phyloP scores from a whole-genome alignment of 2,329 filamentous ascomycete genomes.

The Samsoniella hepiali region DNA sequence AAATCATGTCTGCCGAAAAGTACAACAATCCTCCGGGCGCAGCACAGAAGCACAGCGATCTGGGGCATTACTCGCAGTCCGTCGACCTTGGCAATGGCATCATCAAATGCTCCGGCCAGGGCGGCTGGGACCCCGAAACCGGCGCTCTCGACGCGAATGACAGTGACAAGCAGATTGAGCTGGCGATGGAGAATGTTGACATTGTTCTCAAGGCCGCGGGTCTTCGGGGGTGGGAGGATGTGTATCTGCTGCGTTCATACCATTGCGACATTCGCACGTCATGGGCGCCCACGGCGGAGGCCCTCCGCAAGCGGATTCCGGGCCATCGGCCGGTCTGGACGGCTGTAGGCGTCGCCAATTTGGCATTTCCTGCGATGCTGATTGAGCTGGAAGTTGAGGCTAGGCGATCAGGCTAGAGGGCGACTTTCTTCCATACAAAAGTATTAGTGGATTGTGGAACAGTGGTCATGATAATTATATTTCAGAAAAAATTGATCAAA shows the following conservation, averaged over 20 bases:
- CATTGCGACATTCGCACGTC: conserved; percentile 25
- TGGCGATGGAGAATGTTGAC: conserved; percentile 27
- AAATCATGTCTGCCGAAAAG: background rate
- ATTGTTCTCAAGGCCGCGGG: conserved; percentile 25
- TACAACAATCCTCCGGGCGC: background rate
- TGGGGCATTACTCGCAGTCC: conserved; percentile 26
- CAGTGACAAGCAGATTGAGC: background rate
- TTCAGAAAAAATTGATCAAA: too few species aligned
- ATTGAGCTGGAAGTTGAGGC: background rate
- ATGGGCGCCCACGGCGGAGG: background rate
- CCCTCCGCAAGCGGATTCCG: background rate
- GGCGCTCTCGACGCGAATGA: conserved; percentile 22
- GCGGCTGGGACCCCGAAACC: conserved; percentile 22
- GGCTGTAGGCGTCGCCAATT: background rate
- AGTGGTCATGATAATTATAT: too few species aligned
- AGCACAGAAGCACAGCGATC: background rate
- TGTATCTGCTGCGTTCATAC: conserved; percentile 27
- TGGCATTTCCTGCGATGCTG: background rate
- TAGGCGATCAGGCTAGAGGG: too few species aligned
- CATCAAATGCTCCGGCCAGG: conserved; percentile 28
- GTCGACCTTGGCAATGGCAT: conserved; percentile 24
- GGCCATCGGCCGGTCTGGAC: background rate
- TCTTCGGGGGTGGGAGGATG: conserved; percentile 28
- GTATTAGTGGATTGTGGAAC: too few species aligned
- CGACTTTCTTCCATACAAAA: too few species aligned